Evolutionary conservation across 73 alveolate genomes (phyloP), one percentile per base, ranked within the genome.

Genomic region (Paramecium tetraurelia): DNA sequence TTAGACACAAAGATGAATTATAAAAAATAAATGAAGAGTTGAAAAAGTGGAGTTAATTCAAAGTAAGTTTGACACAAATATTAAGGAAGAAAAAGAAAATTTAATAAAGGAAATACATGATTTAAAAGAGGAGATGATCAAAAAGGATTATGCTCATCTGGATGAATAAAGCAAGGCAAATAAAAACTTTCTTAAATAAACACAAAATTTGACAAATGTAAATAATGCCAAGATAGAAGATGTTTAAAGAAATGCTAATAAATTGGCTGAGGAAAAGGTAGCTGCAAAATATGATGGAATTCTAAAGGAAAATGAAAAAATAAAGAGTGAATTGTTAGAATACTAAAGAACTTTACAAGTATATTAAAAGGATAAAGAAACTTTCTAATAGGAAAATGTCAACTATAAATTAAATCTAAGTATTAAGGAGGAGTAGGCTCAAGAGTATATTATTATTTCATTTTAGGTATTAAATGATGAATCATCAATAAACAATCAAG

Each of bases 211-310:
- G 18, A 85, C 43, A 31, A 69, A 75, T 11, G 87, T 57, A 27
- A 48, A 93, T 59, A 86, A 59, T 57, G 93, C 86, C 31, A 92
- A 92, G 22, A 77, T 89, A 20, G 84, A 94, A 53, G 75, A 92
- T 27, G 59, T 92, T 16, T 58, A 88, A 68, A 92, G 93, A 71
- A 76, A 93, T 35, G 95, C 95, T 24, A 86, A 59, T 14, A 92
- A 58, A 14, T 14, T 44, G 53, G 96, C 90, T 11, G 86, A 92
- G 27, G 40, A 92, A 48, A 59, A 92, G 43, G 84, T 92, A 14
- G 88, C 50, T 24, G 85, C 93, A n/a, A 14, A 92, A 93, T 33
- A 36, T 29, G 95, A 93, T 20, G 44, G 87, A 9, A 89, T 92
- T 21, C 44, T 83, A 31, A 92, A 76, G 21, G 95, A 93, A 38